Conservation (phyloP, 805 yeast genomes). For the Candida krabiensis region DNA sequence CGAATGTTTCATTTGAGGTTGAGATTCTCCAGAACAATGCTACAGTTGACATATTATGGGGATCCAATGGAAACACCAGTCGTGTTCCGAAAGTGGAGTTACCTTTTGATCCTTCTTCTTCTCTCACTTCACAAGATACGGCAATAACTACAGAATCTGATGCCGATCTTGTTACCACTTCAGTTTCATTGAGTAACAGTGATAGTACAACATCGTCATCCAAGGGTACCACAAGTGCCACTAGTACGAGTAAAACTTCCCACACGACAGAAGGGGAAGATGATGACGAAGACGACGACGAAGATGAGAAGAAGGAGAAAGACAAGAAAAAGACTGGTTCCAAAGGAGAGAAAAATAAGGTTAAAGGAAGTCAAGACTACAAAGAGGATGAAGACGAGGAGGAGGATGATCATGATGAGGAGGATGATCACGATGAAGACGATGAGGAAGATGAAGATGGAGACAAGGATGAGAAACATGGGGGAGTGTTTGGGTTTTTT, state of each 20-base stretch:
- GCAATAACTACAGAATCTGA: constrained; percentile 6
- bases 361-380: constrained; percentile 19
- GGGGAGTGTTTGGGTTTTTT: constrained; percentile 17
- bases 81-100: constrained; percentile 5
- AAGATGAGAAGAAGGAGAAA: constrained; percentile 16
- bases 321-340: constrained; percentile 12
- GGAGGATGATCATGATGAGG: constrained; percentile 18
- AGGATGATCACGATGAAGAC: constrained; percentile 15
- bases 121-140: constrained; percentile 6
- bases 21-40: constrained; percentile 45
- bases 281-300: constrained; percentile 19
- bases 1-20: constrained; percentile 45
- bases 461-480: constrained; percentile 16
- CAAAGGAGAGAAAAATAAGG: constrained; percentile 14
- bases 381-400: constrained; percentile 17
- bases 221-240: constrained; percentile 1
- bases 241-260: background rate
- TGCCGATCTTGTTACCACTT: constrained; percentile 3
- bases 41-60: constrained; percentile 48
- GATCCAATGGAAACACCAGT: constrained; percentile 7
- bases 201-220: background rate
- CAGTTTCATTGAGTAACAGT: background rate
- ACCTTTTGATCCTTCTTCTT: constrained; percentile 8
- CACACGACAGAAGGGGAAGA: background rate
- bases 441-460: constrained; percentile 19